Evolutionary conservation across 805 yeast species (phyloP).

Genomic region (Kazachstania martiniae): DNA sequence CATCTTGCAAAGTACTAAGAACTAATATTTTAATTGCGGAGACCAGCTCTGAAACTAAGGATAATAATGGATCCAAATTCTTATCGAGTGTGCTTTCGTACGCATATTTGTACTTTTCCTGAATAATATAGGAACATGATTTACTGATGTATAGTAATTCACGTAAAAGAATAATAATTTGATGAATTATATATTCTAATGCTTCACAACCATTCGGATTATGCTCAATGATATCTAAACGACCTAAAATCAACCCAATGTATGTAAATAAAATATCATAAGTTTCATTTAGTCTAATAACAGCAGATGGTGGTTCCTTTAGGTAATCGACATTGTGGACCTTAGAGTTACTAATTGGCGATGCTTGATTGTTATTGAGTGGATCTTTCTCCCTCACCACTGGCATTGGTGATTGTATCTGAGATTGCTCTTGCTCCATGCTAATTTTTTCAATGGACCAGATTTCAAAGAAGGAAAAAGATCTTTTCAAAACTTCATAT

Average conservation of each 20-base stretch:
- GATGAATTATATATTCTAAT: conserved; percentile 56
- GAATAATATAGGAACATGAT: conserved; percentile 30
- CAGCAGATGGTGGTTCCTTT: conserved; percentile 47
- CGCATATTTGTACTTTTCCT: conserved; percentile 20
- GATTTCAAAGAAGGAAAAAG: conserved; percentile 52
- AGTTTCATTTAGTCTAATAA: conserved; percentile 53
- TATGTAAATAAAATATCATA: conserved; percentile 49
- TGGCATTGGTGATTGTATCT: background rate
- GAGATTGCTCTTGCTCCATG: conserved; percentile 24
- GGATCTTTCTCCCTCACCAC: background rate
- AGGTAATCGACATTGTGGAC: conserved; percentile 20
- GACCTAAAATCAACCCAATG: conserved; percentile 58
- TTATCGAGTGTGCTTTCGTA: conserved; percentile 26
- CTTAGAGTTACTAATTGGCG: background rate
- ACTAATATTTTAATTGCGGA: conserved; percentile 54
- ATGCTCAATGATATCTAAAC: conserved; percentile 67
- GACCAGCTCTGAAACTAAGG: conserved; percentile 55
- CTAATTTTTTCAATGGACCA: conserved; percentile 59
- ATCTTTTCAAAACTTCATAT: conserved; percentile 55
- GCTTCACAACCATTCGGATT: conserved; percentile 60
- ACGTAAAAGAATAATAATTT: conserved; percentile 50
- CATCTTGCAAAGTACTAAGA: conserved; percentile 38
- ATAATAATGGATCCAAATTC: conserved; percentile 46
- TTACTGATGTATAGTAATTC: conserved; percentile 55
- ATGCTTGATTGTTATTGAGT: conserved; percentile 1